Base-by-base conservation (phyloP, 306 rosid species). In the Nissolia schottii region DNA sequence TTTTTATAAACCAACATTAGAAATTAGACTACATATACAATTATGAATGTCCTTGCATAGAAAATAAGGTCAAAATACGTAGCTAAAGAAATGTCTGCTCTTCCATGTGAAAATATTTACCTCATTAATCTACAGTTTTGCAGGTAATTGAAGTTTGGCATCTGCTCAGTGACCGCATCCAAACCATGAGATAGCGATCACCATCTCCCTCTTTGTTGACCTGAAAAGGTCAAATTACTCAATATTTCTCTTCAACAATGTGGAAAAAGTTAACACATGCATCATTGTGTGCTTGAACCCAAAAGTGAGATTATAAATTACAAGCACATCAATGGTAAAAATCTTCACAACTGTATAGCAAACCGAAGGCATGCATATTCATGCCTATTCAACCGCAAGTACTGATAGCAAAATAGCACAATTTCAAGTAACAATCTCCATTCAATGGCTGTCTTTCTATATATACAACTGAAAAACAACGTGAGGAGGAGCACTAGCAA, bases 81-180 rank as follows among this genome's bases (percentile, higher is more conserved):
- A 65, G 64, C 22, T n/a, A 41, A 25, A 35, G 19, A 46, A 40
- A 45, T 49, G 70, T 35, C 10, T 56, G 64, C 11, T n/a, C 61
- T 79, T 63, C 77, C 63, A 59, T 56, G 77, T 76, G 75, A 76
- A 83, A 57, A n/a, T 77, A 85, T 83, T 73, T 87, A 85, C 77
- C 81, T 87, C 69, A 75, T 61, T 15, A 54, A 50, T 59, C 73
- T 60, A 80, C 57, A 78, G 71, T 75, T 51, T 57, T 29, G 27
- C 25, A 23, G 34, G 80, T 71, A 19, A 75, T 28, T 48, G 59
- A 74, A 50, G 69, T 59, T 58, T 35, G 79, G 48, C 50, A 49
- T 70, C 55, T 38, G 59, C 58, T 28, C 32, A 34, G 59, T 18
- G 77, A 57, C 73, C 68, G 19, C 70, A 27, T 40, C 27, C 16